These are phyloP conservation scores for Macrophomina phaseolina DNA, from an alignment of 2,329 filamentous ascomycete genomes.

Conservation along the genomic window DNA sequence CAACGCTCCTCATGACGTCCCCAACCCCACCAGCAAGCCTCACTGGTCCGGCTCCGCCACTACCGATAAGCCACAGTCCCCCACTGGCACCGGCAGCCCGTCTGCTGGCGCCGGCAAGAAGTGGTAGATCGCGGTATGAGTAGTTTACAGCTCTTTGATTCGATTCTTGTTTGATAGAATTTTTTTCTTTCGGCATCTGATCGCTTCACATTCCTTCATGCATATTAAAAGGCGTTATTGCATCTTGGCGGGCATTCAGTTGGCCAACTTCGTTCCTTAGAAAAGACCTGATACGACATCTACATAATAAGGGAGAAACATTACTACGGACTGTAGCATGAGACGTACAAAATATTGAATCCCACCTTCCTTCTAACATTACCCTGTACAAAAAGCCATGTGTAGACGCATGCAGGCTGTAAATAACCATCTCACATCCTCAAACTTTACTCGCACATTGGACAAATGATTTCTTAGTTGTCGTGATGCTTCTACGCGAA, in stretches of 20 bases:
- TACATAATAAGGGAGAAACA: neutral
- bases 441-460: no score
- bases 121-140: neutral
- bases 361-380: neutral
- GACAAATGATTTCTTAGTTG: no score
- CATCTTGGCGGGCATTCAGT: neutral
- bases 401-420: no score
- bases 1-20: neutral
- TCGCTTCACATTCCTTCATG: constrained; percentile 2
- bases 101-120: constrained; percentile 8
- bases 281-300: neutral
- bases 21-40: constrained; percentile 10
- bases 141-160: neutral
- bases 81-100: constrained; percentile 12
- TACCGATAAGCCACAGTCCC: neutral
- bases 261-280: neutral
- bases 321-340: neutral
- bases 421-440: no score
- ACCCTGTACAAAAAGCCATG: no score
- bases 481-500: no score
- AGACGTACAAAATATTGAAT: neutral
- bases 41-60: constrained; percentile 1
- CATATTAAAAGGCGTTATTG: neutral
- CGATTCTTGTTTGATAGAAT: neutral
- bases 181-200: neutral